Evolutionary conservation across 164 flowering plant genomes (phyloP).

Genomic region (Buxus sempervirens): DNA sequence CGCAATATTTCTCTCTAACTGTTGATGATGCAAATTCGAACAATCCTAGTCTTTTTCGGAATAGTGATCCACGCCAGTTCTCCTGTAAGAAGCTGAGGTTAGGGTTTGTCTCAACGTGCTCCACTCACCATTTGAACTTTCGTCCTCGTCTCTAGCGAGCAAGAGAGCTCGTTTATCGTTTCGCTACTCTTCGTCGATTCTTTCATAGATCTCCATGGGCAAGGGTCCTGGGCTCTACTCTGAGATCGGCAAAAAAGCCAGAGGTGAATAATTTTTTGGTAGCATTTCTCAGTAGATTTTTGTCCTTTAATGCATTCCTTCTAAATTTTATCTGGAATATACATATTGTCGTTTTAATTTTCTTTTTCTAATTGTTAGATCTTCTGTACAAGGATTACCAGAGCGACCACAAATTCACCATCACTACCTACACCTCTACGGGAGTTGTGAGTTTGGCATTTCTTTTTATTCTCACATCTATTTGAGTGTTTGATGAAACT

Average conservation of each 20-base stretch:
- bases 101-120: constrained; percentile 1
- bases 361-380: constrained; percentile 22
- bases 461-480: not conserved
- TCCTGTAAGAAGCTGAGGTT: not conserved
- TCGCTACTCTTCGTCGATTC: not conserved
- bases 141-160: not conserved
- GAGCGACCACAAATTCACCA: constrained; percentile 57
- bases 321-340: not conserved
- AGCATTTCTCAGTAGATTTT: not conserved
- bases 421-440: constrained; percentile 55
- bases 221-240: constrained; percentile 31
- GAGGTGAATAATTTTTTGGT: constrained; percentile 20
- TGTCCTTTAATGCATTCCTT: not conserved
- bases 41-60: not conserved
- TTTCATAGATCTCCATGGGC: constrained; percentile 14
- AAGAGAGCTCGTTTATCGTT: no score
- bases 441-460: constrained; percentile 51
- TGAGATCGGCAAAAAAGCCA: constrained; percentile 42
- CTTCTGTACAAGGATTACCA: constrained; percentile 65
- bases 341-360: not conserved
- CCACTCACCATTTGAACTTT: not conserved
- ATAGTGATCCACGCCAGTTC: not conserved
- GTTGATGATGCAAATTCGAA: not conserved
- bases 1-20: no score
- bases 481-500: not conserved